phyloP scores from a whole-genome alignment of 495 filamentous ascomycete genomes.

The Tuber umbilicatum region DNA sequence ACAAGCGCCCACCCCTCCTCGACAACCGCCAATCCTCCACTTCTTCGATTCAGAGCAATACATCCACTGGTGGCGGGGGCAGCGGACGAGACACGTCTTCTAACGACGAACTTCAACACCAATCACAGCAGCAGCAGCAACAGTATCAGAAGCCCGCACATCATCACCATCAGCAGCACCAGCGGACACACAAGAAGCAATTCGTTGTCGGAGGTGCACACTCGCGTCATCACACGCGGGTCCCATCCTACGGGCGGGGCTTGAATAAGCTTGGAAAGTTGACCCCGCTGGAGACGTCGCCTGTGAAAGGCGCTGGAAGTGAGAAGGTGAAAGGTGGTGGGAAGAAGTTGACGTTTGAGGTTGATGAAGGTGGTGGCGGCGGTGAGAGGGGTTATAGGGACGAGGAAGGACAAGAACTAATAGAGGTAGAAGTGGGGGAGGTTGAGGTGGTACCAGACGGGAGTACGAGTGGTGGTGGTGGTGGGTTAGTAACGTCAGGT shows the following conservation, averaged over 20 bases:
- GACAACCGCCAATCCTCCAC: slow-evolving; percentile 30
- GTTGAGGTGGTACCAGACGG: slow-evolving; percentile 12
- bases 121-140: slow-evolving; percentile 25
- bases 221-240: slow-evolving; percentile 37
- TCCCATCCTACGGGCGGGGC: slow-evolving; percentile 45
- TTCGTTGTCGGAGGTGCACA: slow-evolving; percentile 34
- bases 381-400: slow-evolving; percentile 36
- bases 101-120: slow-evolving; percentile 27
- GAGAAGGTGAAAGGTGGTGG: slow-evolving; percentile 30
- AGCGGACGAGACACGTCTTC: slow-evolving; percentile 33
- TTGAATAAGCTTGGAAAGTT: slow-evolving; percentile 45
- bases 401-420: slow-evolving; percentile 5
- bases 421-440: slow-evolving; percentile 1
- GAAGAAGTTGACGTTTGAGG: slow-evolving; percentile 37
- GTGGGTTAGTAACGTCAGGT: slow-evolving; percentile 10
- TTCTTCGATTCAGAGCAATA: slow-evolving; percentile 23
- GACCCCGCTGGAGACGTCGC: slow-evolving; percentile 27
- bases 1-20: slow-evolving; percentile 26
- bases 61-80: slow-evolving; percentile 15
- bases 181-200: slow-evolving; percentile 27
- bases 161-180: slow-evolving; percentile 19
- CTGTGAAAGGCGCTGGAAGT: slow-evolving; percentile 10
- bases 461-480: slow-evolving; percentile 23
- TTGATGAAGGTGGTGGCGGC: slow-evolving; percentile 17
- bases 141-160: slow-evolving; percentile 25